These are phyloP conservation scores for Tetradesmus lagerheimii DNA, from an alignment of 139 green algal species.

Conservation along the genomic window DNA sequence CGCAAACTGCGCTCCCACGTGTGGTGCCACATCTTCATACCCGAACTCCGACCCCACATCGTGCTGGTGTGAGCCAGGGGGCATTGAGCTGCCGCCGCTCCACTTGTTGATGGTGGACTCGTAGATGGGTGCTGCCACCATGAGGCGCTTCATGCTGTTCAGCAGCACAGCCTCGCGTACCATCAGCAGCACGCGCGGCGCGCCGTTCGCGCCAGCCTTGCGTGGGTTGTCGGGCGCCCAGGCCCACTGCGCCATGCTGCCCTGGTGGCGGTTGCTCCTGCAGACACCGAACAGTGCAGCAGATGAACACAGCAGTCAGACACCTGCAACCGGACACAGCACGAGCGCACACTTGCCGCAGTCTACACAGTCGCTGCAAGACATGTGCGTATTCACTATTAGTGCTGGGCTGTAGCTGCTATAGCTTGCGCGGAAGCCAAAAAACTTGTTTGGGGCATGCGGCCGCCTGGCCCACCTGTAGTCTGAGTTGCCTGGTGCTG, in stretches of 20 bases:
- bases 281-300: not conserved
- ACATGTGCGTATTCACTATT: no score
- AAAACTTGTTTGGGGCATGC: not conserved
- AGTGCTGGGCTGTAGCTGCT: no score
- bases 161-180: slow-evolving; percentile 68
- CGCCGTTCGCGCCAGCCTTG: not conserved
- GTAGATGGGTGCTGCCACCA: slow-evolving; percentile 61
- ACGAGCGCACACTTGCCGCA: not conserved
- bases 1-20: slow-evolving; percentile 67
- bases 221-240: slow-evolving; percentile 32
- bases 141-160: slow-evolving; percentile 68
- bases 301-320: not conserved
- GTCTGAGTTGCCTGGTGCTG: slow-evolving; percentile 2
- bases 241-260: slow-evolving; percentile 42
- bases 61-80: not conserved
- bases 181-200: slow-evolving; percentile 44
- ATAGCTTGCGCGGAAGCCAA: no score
- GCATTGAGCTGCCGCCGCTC: slow-evolving; percentile 28
- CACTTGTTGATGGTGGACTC: slow-evolving; percentile 61
- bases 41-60: not conserved
- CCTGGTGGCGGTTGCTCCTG: slow-evolving; percentile 21
- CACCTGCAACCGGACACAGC: no score
- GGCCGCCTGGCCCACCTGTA: slow-evolving; percentile 16
- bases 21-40: slow-evolving; percentile 52
- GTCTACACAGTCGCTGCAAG: not conserved